Base-by-base conservation (phyloP, 2,329 filamentous ascomycete genomes). In the Aaosphaeria arxii region DNA sequence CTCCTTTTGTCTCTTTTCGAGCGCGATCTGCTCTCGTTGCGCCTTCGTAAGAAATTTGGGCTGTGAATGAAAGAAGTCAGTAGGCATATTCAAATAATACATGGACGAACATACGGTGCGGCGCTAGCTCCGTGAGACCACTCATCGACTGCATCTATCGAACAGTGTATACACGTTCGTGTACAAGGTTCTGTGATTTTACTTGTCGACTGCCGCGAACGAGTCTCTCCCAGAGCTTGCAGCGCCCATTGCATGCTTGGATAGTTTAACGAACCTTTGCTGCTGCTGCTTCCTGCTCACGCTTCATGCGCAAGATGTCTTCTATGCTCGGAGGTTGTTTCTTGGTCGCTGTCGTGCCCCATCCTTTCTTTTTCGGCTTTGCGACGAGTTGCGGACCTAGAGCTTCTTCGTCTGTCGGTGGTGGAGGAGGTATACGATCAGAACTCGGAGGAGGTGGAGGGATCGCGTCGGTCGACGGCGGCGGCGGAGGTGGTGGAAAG, bases 11-110 rank as follows among this genome's bases (percentile, higher is more conserved):
- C 86, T 79, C 70, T 90, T 90, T 64, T 95, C 88, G 11, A 89
- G 77, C 30, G 89, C 90, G 29, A 95, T 71, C 51, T 84, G 82
- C 67, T 95, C 90, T 47, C 91, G 82, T 68, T 95, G 82, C 31
- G 87, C 86, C 74, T 88, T 94, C 4, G 88, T 87, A 24, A 96
- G 75, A 66, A 95, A 95, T 69, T 89, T 91, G 5, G 91, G 91
- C 77, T 84, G 63, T 57, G 41, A 55, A 31, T 11, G 31, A 11
- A 39, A 24, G 17, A 24, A 24, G 17, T 24, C 17, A 24, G 17
- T 24, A 24, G 17, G 17, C 24, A 44, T 29, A 49, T 39, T 54
- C 57, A 44, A 67, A 54, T 53, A 45, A 24, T 31, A 39, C 40
- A 11, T 43, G 29, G 11, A 9, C 7, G 39, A 41, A 41, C 11